Percentiles rank a stretch among this genome's conserved stretches.
Conservation (phyloP, 345 rosid species). For the Carallia brachiata region DNA sequence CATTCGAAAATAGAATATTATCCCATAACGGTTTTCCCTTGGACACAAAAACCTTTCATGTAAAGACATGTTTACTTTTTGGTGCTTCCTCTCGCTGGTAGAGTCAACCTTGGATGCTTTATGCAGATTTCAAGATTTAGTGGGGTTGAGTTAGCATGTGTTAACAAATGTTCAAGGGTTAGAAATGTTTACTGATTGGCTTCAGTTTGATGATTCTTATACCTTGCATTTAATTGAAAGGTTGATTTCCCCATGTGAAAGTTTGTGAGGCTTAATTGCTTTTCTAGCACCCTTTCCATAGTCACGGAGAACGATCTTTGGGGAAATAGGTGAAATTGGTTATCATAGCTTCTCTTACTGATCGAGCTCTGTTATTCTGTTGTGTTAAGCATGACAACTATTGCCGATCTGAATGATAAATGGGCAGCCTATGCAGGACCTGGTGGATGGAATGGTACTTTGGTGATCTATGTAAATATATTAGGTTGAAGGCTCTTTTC, state of each 20-base stretch:
- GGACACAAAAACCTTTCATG: too few species aligned
- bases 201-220: conserved; percentile 2
- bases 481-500: conserved; percentile 5
- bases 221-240: neutral
- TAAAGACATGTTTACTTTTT: too few species aligned
- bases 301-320: too few species aligned
- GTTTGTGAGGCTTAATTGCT: too few species aligned
- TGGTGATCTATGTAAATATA: neutral
- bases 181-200: neutral
- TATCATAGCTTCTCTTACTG: neutral
- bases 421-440: conserved; percentile 99
- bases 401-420: conserved; percentile 89
- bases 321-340: too few species aligned
- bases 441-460: conserved; percentile 98
- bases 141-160: too few species aligned
- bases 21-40: neutral
- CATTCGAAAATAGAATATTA: neutral
- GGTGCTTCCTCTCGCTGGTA: too few species aligned
- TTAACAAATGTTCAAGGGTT: neutral
- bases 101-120: too few species aligned
- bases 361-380: conserved; percentile 16
- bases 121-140: too few species aligned
- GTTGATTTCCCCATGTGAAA: too few species aligned
- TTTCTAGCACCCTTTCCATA: too few species aligned
- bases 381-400: conserved; percentile 73